Base-by-base conservation (phyloP, 225 moss, liverwort and hornwort species). In the Pseudisothecium myosuroides region DNA sequence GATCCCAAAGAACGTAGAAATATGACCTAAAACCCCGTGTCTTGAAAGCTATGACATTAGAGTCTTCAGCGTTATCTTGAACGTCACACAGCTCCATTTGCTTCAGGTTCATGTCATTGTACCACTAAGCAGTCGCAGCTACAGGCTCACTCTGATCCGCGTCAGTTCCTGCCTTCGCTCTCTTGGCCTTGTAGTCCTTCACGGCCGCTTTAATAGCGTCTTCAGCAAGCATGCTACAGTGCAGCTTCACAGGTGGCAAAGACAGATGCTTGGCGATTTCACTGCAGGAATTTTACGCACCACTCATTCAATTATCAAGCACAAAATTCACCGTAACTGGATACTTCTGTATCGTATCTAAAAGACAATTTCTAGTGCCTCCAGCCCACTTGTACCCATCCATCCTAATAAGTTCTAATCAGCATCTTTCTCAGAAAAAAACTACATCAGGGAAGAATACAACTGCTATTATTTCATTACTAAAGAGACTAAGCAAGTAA, bases 221-320 rank as follows among this genome's bases (percentile, higher is more conserved):
- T 90, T 98, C 96, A 37, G 96, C 98, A 92, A 98, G 90, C 98
- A 98, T 98, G 91, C 98, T 98, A 91, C 96, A 98, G 88, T 96
- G 98, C 88, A 98, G 86, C 93, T 96, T 98, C 89, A 98, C 98
- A 26, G 96, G 96, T 50, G 98, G 98, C 65, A 98, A 91, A 85
- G 98, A 96, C 66, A 98, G 87, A 92, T 98, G 98, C 95, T 98
- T 98, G 88, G 98, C 96, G 43, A 98, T 98, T 58, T 96, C 96
- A 95, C 96, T 96, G 95, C 93, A 91, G 49, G 56, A 80, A 50
- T 71, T 27, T 17, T 13, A 63, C 58, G 67, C 50, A 83, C 39
- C 89, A 79, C 9, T 74, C 82, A 60, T 88, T 85, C 83, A 82
- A 28, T 80, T 75, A 65, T 73, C 26, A 43, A 52, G 68, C 50